These are phyloP conservation scores for Berkeleyomyces basicola DNA, from an alignment of 2,329 filamentous ascomycete genomes.

Conservation along the genomic window DNA sequence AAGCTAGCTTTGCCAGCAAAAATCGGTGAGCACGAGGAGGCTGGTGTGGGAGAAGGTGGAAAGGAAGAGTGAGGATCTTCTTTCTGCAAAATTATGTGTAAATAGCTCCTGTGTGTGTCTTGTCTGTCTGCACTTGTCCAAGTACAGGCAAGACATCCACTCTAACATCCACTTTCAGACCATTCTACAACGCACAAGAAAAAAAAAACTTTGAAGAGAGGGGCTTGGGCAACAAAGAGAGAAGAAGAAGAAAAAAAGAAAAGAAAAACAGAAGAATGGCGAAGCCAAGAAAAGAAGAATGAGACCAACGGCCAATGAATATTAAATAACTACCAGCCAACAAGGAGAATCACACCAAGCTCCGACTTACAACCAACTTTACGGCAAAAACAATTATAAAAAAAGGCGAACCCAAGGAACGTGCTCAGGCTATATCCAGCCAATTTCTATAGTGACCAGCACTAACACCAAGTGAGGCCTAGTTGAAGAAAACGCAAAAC, in stretches of 20 bases:
- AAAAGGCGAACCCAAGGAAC: not conserved
- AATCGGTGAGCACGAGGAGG: not conserved
- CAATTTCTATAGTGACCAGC: conserved; percentile 1
- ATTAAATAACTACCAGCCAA: not conserved
- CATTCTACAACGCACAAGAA: not conserved
- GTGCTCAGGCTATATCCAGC: not conserved
- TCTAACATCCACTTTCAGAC: not conserved
- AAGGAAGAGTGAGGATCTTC: not conserved
- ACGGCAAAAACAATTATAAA: not conserved
- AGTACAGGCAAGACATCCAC: not conserved
- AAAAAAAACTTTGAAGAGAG: not conserved
- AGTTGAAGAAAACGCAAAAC: not conserved
- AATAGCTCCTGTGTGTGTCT: not conserved
- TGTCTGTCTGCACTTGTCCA: not conserved
- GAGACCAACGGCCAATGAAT: not conserved
- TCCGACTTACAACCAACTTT: not conserved
- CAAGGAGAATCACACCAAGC: not conserved
- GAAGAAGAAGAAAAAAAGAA: not conserved
- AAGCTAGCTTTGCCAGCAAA: not conserved
- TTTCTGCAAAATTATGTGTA: not conserved
- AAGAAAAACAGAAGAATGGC: not conserved
- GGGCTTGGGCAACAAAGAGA: not conserved
- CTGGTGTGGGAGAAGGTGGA: not conserved
- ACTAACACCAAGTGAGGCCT: not conserved
- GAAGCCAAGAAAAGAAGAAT: not conserved